Base-by-base conservation (phyloP, 805 yeast genomes). In the Torulaspora quercuum region DNA sequence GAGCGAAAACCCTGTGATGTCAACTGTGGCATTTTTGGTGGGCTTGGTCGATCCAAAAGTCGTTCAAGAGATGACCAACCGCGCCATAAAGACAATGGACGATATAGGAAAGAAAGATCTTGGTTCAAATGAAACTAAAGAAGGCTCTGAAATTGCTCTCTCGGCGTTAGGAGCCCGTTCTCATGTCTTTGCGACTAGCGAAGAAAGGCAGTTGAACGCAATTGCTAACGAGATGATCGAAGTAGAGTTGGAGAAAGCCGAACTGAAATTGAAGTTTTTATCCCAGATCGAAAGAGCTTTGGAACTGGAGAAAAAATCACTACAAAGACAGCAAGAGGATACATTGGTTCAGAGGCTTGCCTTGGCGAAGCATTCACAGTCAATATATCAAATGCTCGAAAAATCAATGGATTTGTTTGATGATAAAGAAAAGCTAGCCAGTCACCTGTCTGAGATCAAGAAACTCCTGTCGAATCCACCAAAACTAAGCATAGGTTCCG, bases 1-100 rank as follows among this genome's bases (percentile, higher is more conserved):
- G 28, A 76, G 81, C 18, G 97, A 92, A 50, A 92, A 92, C 60
- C 98, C 99, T 2, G 88, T 92, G 3, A 72, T 92, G 67, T 82
- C 95, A 23, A 90, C 95, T n/a, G 73, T 92, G 45, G 81, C 95
- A 9, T 92, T 89, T 61, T 68, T 92, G 62, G 79, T 89, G 0
- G 80, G 86, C 24, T 64, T 89, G 33, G 94, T 88, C 11, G 96
- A 90, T 52, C 82, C 90, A 8, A 82, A 81, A 25, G 83, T 83
- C 14, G 95, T 90, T 0, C 77, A 79, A 38, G 87, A 89, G 7
- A 95, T 95, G 21, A 81, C 94, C 6, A 63, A 55, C 19, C 66
- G 79, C 32, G 88, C 87, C 0, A 70, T 78, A 5, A 42, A 30
- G 15, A 38, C 43, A 16, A 29, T 42, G 24, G 46, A 50, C 18